Evolutionary conservation across 768 basidiomycete genomes (phyloP), one percentile per base, ranked within the genome.

Genomic region (Lentinula guzmanii): DNA sequence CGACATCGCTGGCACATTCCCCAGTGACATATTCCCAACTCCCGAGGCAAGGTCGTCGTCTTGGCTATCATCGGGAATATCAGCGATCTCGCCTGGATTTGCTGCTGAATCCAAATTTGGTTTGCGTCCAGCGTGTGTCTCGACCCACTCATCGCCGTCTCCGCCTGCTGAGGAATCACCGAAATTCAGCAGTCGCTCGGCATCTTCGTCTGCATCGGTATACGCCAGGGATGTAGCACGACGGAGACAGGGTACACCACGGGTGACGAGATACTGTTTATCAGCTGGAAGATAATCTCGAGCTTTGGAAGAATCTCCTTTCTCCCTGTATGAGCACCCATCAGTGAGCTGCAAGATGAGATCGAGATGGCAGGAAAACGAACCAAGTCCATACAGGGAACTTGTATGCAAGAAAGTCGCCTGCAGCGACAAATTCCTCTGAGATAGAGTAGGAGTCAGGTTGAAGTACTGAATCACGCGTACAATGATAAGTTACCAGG

Each of bases 341-440:
- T 62, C 31, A n/a, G 42, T 60, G 59, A 53, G 35, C 35, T 51
- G 53, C 52, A 51, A 39, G 42, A 60, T 39, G 18, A 52, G 37
- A 33, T 24, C 35, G 46, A 64, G 60, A 45, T 24, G 62, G 51
- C 13, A 46, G 41, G 8, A 63, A 51, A 58, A 72, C 90, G 67
- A 61, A 93, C 97, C 97, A 99, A 69, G 86, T 80, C 97, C 97
- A 99, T 28, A 97, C 94, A 10, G 93, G 93, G 75, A 99, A 99
- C 79, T 99, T 99, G 85, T 98, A 98, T 6, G 88, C 81, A 62
- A 99, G 78, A 75, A 98, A 98, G 74, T 99, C 97, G 58, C 97
- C 97, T 7, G 97, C 97, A 15, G 93, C 94, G 33, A 98, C 93
- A 70, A 97, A 98, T 75, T 98, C 97, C 85, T 99, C 96, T 91